Base-by-base conservation (phyloP, 352 stramenopile species). In the Globisporangium solare region DNA sequence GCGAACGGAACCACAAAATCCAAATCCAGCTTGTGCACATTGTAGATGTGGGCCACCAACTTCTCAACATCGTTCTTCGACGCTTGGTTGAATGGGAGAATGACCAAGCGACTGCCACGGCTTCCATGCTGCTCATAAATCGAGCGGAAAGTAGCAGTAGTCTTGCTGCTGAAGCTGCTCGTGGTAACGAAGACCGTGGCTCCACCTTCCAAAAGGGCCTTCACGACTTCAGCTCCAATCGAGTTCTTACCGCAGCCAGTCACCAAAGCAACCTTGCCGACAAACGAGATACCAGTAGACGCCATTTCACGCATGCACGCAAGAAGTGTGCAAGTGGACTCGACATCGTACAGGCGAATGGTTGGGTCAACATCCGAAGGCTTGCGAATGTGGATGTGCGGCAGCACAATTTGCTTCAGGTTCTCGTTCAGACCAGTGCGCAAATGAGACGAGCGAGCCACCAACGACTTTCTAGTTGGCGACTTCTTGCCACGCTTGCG, bases 1-100 rank as follows among this genome's bases (percentile, higher is more conserved):
- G 83, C 87, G 55, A 96, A 96, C n/a, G 87, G 87, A 20, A 95
- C 76, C 5, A 95, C 67, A 49, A 90, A 94, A 70, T 96, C 87
- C 47, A 96, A 43, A 39, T 94, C 86, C 20, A 96, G 64, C 46
- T 81, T 83, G 60, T 93, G 83, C 48, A 76, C 67, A 22, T 79
- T 76, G 75, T 94, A 96, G 60, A 94, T 89, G 73, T 95, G 84
- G 20, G 64, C 61, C 21, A 96, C 67, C 20, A 95, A 54, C 32
- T 68, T 74, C 46, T 73, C 54, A 39, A 94, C 82, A 51, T 96
- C 87, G 48, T 74, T 57, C 70, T 87, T 85, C 8, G 84, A 95
- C 17, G 79, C 83, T 55, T 92, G 81, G 67, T 96, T 96, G 72
- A 91, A 93, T 42, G 87, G 87, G 6, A 94, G 56, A 13, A 96